These are phyloP conservation scores for Ogataea haglerorum DNA, from an alignment of 805 yeast genomes.

Conservation along the genomic window DNA sequence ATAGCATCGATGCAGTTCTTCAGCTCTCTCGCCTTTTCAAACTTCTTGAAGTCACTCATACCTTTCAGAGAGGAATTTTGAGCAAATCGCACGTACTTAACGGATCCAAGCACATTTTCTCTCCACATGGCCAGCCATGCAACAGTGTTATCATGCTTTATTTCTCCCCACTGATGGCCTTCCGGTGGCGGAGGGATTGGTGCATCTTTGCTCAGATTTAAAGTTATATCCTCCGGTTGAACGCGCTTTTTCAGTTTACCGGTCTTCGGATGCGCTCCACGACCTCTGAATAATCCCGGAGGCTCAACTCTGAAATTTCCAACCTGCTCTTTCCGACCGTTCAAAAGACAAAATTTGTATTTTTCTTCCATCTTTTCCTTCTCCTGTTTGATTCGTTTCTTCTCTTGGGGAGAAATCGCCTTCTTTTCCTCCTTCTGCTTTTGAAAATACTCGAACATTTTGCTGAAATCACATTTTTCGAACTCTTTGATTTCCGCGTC, in stretches of 20 bases:
- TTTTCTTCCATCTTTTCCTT: conserved; percentile 76
- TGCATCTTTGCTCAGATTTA: conserved; percentile 73
- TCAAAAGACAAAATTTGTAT: conserved; percentile 72
- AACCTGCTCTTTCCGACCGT: conserved; percentile 87
- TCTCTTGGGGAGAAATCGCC: conserved; percentile 64
- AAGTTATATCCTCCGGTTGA: conserved; percentile 80
- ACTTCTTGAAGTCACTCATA: conserved; percentile 83
- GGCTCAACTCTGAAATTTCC: conserved; percentile 96
- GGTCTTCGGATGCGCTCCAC: conserved; percentile 96
- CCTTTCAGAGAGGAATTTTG: conserved; percentile 90
- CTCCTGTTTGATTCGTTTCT: conserved; percentile 67
- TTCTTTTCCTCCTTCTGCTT: conserved; percentile 68
- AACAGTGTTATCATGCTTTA: conserved; percentile 83
- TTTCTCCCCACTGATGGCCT: conserved; percentile 89
- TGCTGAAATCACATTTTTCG: conserved; percentile 70
- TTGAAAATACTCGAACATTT: conserved; percentile 72
- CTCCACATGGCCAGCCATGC: conserved; percentile 98
- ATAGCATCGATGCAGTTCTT: conserved; percentile 68
- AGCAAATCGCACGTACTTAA: conserved; percentile 88
- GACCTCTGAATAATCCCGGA: conserved; percentile 92
- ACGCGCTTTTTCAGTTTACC: conserved; percentile 89
- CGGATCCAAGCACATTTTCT: conserved; percentile 80
- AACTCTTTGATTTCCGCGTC: conserved; percentile 52
- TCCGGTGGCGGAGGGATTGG: conserved; percentile 77
- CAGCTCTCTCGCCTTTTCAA: conserved; percentile 88